Evolutionary conservation across 2,329 filamentous ascomycete genomes (phyloP), one percentile per base, ranked within the genome.

Genomic region (Colletotrichum navitas): DNA sequence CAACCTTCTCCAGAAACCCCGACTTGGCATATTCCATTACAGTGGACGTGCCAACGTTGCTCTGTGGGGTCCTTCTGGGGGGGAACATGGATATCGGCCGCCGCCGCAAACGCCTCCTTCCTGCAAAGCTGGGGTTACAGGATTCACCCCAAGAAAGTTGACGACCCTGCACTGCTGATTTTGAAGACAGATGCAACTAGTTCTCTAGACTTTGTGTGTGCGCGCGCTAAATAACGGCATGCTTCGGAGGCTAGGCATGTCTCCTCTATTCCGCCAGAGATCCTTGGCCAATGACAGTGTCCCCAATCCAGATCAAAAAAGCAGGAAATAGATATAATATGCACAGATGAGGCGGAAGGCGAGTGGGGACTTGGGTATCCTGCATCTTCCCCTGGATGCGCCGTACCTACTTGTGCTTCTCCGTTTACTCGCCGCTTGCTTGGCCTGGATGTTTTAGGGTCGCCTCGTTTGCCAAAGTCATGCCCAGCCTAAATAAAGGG

Each of bases 31-130:
- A 63, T 51, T 43, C 64, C 68, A 63, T 36, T 29, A 52, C 29
- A 32, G 29, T 24, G 64, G 68, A 68, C 58, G 58, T 71, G 58
- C 63, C 64, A 71, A 52, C 64, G 64, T 58, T 68, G 68, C 49
- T 59, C 64, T 68, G 68, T 43, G 68, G 68, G 68, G 68, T 63
- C 36, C 36, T 39, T 39, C 36, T 14, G 11, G 11, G 36, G 12
- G 39, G 39, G 11, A 14, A 41, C 39, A 41, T 41, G 39, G 39
- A 18, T 41, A 18, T 41, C 39, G 39, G 39, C 39, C 39, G 39
- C 39, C 39, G 39, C 51, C 34, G 21, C 24, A 58, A 47, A 34
- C 55, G 32, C 51, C 29, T 34, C 55, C 39, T 56, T 18, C 39
- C 14, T 45, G 39, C 63, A 32, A 67, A 43, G 32, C 32, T 32